These are phyloP conservation scores for Ustilago cynodontis DNA, from an alignment of 1,284 basidiomycete species.

Conservation along the genomic window DNA sequence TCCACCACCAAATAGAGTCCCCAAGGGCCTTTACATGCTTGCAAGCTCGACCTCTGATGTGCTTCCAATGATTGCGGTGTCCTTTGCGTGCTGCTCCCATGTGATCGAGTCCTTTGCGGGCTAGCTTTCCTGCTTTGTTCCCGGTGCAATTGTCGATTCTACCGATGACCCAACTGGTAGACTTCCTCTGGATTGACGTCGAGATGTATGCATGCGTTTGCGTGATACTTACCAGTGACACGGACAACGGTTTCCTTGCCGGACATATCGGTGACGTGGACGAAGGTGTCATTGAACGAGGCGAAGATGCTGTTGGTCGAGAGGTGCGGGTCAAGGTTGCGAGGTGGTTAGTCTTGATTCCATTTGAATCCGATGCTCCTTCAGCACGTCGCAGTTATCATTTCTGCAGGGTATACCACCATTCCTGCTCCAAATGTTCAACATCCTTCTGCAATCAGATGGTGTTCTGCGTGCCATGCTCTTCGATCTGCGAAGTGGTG, in stretches of 20 bases:
- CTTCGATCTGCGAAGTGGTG: too few relatives aligned
- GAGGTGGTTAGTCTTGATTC: constrained; percentile 17
- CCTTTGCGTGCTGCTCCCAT: neutral
- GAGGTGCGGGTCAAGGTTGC: neutral
- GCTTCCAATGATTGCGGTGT: neutral
- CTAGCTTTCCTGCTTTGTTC: neutral
- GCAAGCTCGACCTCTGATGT: neutral
- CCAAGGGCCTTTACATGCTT: too few relatives aligned
- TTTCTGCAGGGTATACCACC: neutral
- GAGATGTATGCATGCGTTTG: neutral
- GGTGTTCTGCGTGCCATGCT: too few relatives aligned
- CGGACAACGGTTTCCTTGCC: constrained; percentile 99
- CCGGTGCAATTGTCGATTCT: neutral
- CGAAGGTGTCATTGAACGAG: constrained; percentile 98
- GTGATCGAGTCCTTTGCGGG: neutral
- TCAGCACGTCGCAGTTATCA: constrained; percentile 21
- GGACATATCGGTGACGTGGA: constrained; percentile 98
- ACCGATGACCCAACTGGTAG: neutral
- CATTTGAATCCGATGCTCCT: constrained; percentile 6
- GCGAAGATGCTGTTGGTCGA: constrained; percentile 65
- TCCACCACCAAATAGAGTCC: too few relatives aligned
- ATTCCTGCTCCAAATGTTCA: neutral
- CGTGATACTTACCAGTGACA: constrained; percentile 82
- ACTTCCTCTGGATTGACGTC: constrained; percentile 6
- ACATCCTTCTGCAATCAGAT: too few relatives aligned